phyloP scores from a whole-genome alignment of 208 protist genomes.

The Baffinella frigidus region DNA sequence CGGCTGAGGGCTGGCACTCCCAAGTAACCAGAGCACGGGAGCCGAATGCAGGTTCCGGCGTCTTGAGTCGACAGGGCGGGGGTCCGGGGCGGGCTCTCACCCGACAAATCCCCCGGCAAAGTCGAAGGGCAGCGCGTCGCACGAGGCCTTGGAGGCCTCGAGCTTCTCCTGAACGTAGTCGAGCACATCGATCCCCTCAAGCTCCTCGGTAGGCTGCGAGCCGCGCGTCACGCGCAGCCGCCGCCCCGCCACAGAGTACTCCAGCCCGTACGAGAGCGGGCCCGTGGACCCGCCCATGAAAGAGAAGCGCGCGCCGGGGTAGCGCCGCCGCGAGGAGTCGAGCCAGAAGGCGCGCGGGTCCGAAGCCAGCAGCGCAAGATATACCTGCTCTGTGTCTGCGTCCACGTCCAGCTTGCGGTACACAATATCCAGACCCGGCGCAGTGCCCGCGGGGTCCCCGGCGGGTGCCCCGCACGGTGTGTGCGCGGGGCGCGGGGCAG shows the following conservation, averaged over 20 bases:
- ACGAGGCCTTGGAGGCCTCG: not conserved
- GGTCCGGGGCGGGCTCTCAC: too few species aligned
- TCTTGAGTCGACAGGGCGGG: too few species aligned
- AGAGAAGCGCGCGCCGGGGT: slow-evolving; percentile 63
- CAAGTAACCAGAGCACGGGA: too few species aligned
- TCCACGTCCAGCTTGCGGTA: not conserved
- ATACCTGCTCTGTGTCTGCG: slow-evolving; percentile 3
- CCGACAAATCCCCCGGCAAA: slow-evolving; percentile 70
- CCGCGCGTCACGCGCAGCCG: not conserved
- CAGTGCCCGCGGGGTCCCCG: not conserved
- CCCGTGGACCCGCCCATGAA: slow-evolving; percentile 65
- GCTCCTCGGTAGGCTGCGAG: not conserved
- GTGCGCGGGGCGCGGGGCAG: too few species aligned
- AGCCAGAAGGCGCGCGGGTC: slow-evolving; percentile 65
- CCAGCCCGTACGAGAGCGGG: not conserved
- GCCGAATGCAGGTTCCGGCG: too few species aligned
- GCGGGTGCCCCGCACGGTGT: too few species aligned
- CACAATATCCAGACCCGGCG: not conserved
- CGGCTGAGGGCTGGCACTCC: too few species aligned
- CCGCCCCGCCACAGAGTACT: not conserved
- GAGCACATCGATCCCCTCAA: not conserved
- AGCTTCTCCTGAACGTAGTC: not conserved
- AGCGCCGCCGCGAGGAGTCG: slow-evolving; percentile 50
- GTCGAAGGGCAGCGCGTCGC: slow-evolving; percentile 26
- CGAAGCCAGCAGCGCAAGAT: slow-evolving; percentile 10